Conservation (phyloP, 192 early-diverging fungal genomes). For the Backusella tarrabulga region DNA sequence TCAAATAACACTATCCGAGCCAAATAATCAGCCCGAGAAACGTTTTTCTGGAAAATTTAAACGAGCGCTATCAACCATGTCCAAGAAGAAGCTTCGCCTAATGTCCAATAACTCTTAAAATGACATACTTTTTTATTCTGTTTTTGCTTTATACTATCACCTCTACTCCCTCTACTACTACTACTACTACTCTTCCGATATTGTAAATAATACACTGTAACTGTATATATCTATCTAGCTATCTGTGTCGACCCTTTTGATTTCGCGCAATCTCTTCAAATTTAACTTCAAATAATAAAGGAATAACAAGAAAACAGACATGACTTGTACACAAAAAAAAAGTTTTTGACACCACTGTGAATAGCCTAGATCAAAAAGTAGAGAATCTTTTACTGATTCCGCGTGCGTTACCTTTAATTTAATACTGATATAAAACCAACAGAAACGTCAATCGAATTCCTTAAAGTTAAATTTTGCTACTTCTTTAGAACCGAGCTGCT, state of each 20-base stretch:
- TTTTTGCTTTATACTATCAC: neutral
- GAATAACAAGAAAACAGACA: neutral
- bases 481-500: neutral
- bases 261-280: neutral
- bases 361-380: neutral
- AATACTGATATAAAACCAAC: neutral
- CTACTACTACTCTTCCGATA: neutral
- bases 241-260: neutral
- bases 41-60: neutral
- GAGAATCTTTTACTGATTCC: neutral
- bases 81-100: neutral
- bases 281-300: neutral
- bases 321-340: neutral
- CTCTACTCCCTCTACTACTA: neutral
- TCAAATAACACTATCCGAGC: neutral
- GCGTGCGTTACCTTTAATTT: neutral
- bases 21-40: neutral
- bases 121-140: neutral
- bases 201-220: neutral
- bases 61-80: slow-evolving; percentile 3
- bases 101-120: neutral
- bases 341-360: neutral
- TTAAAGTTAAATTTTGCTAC: neutral
- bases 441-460: neutral
- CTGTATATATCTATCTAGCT: neutral